Conservation (phyloP, 2,329 filamentous ascomycete genomes). For the Colletotrichum eremochloae region DNA sequence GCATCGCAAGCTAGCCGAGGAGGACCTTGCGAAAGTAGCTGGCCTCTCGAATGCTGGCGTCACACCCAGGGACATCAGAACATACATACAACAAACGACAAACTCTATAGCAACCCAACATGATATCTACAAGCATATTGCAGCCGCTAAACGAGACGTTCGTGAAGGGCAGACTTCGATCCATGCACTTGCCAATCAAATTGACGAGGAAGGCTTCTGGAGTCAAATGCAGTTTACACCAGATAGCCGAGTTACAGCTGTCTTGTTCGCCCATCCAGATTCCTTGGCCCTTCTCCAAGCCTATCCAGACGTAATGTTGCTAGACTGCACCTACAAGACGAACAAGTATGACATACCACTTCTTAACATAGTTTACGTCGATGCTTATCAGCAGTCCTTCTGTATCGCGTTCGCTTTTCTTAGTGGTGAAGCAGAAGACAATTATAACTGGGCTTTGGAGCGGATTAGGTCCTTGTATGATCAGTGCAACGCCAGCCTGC, state of each 20-base stretch:
- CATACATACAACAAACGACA: conserved; percentile 37
- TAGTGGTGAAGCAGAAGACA: too few species aligned
- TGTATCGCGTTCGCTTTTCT: conserved; percentile 46
- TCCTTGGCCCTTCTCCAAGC: conserved; percentile 44
- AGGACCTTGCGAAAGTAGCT: conserved; percentile 15
- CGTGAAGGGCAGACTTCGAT: conserved; percentile 44
- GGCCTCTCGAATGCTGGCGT: conserved; percentile 38
- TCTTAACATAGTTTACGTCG: conserved; percentile 26
- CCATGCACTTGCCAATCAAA: conserved; percentile 44
- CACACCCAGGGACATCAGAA: conserved; percentile 40
- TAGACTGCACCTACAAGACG: conserved; percentile 46
- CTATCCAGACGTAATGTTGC: conserved; percentile 43
- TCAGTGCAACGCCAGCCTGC: conserved; percentile 29
- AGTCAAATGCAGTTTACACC: conserved; percentile 40
- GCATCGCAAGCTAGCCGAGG: conserved; percentile 13
- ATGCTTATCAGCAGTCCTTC: conserved; percentile 43
- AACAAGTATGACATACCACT: conserved; percentile 46
- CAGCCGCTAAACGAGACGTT: conserved; percentile 31
- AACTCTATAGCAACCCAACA: conserved; percentile 41
- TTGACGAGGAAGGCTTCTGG: conserved; percentile 44
- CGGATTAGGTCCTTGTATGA: conserved; percentile 43
- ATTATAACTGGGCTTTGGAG: conserved; percentile 45
- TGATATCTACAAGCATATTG: conserved; percentile 44
- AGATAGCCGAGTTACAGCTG: conserved; percentile 41
- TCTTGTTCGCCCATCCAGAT: conserved; percentile 46